phyloP scores from a whole-genome alignment of 2,329 filamentous ascomycete genomes.

The Exophiala sp. region DNA sequence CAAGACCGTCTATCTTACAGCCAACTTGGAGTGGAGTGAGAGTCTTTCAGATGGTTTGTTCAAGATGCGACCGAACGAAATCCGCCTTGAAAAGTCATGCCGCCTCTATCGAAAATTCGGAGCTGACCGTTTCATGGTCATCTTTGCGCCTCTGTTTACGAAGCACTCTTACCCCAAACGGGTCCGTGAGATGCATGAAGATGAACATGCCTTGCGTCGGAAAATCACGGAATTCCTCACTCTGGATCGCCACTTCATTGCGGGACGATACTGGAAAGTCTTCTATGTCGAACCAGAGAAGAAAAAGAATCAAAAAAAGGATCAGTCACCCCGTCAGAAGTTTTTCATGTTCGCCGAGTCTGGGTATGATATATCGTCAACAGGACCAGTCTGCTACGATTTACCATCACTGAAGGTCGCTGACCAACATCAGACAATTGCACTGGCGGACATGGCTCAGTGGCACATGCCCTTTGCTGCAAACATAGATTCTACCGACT shows the following conservation, averaged over 20 bases:
- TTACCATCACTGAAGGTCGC: not conserved
- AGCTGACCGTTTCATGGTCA: slow-evolving; percentile 44
- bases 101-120: slow-evolving; percentile 47
- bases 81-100: slow-evolving; percentile 42
- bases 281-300: slow-evolving; percentile 44
- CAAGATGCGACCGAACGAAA: slow-evolving; percentile 39
- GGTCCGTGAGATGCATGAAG: not conserved
- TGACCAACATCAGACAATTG: slow-evolving; percentile 31
- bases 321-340: slow-evolving; percentile 28
- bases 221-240: slow-evolving; percentile 41
- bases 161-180: slow-evolving; percentile 9
- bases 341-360: slow-evolving; percentile 44
- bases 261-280: slow-evolving; percentile 44
- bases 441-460: slow-evolving; percentile 38
- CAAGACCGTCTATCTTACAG: slow-evolving; percentile 40
- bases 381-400: not conserved
- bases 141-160: slow-evolving; percentile 34
- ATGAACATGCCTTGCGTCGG: slow-evolving; percentile 31
- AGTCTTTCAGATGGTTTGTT: slow-evolving; percentile 35
- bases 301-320: slow-evolving; percentile 27
- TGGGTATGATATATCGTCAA: slow-evolving; percentile 38
- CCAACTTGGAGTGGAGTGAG: slow-evolving; percentile 39
- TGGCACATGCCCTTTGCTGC: slow-evolving; percentile 42
- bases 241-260: slow-evolving; percentile 35
- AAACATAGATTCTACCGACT: slow-evolving; percentile 39